Percentiles rank a stretch among this genome's conserved stretches.
These are phyloP conservation scores for Xerocomus nothofagi DNA, from an alignment of 1,284 basidiomycete genomes.

Conservation along the genomic window DNA sequence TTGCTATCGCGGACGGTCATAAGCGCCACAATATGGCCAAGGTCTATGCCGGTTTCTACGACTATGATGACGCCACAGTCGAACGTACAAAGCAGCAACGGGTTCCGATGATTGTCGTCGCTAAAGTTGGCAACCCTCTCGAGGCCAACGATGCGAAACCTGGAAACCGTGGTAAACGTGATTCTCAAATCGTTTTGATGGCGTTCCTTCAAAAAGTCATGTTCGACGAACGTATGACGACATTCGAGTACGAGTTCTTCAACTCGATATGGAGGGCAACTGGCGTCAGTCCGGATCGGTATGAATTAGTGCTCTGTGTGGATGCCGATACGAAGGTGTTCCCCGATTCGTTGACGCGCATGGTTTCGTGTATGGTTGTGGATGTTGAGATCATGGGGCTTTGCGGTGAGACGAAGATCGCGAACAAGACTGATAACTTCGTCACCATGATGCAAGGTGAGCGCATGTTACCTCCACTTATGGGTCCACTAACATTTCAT, in stretches of 20 bases:
- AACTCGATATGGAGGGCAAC: slow-evolving; percentile 94
- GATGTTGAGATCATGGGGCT: slow-evolving; percentile 98
- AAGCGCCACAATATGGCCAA: slow-evolving; percentile 99
- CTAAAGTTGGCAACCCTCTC: slow-evolving; percentile 90
- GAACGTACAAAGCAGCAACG: slow-evolving; percentile 96
- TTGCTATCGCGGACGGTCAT: slow-evolving; percentile 98
- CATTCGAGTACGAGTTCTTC: slow-evolving; percentile 99
- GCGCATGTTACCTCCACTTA: not conserved
- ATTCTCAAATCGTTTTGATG: slow-evolving; percentile 98
- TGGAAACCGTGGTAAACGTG: slow-evolving; percentile 98
- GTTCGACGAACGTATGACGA: slow-evolving; percentile 99
- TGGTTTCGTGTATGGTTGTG: slow-evolving; percentile 94
- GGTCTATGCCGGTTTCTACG: slow-evolving; percentile 97
- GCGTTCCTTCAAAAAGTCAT: slow-evolving; percentile 97
- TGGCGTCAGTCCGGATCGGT: slow-evolving; percentile 94
- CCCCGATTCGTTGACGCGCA: slow-evolving; percentile 89
- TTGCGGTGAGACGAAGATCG: slow-evolving; percentile 98
- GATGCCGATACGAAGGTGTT: slow-evolving; percentile 99
- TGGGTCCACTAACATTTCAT: slow-evolving; percentile 7
- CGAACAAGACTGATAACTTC: slow-evolving; percentile 97
- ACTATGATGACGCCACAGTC: slow-evolving; percentile 90
- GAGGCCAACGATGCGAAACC: slow-evolving; percentile 91
- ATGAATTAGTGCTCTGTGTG: slow-evolving; percentile 95
- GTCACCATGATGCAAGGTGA: slow-evolving; percentile 98
- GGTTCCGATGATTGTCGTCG: slow-evolving; percentile 92